Conservation (phyloP, 805 yeast genomes). For the Ogataea pilisensis region DNA sequence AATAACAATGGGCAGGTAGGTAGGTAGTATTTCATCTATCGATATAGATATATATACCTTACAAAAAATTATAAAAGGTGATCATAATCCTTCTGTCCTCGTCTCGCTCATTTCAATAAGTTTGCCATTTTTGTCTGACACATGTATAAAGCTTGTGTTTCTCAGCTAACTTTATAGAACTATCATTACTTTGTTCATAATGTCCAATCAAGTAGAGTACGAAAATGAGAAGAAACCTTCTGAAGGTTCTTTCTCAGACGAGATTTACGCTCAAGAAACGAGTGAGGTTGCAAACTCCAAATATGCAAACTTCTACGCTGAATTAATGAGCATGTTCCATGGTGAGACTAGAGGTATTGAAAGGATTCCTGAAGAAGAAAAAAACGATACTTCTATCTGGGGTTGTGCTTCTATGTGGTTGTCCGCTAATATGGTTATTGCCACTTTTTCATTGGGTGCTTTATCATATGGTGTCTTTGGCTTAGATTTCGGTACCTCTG, state of each 20-base stretch:
- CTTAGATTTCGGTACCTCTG: conserved; percentile 70
- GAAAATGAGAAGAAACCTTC: conserved; percentile 25
- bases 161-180: no score
- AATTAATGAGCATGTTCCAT: conserved; percentile 29
- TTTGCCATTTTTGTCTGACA: no score
- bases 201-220: conserved; percentile 2
- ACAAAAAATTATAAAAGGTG: not conserved
- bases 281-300: conserved; percentile 15
- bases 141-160: conserved; percentile 7
- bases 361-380: conserved; percentile 73
- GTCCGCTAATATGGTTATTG: conserved; percentile 83
- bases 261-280: conserved; percentile 21
- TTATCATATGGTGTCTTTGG: conserved; percentile 58
- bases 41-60: no score
- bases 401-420: conserved; percentile 87
- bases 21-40: no score
- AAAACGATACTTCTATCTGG: conserved; percentile 59
- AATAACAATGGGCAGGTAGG: no score
- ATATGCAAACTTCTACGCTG: conserved; percentile 15
- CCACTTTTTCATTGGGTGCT: conserved; percentile 77
- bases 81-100: not conserved
- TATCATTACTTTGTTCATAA: not conserved
- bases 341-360: conserved; percentile 78
- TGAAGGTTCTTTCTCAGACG: conserved; percentile 22
- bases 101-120: no score